Percentiles rank a stretch among this genome's conserved stretches.
Conservation (phyloP, 345 rosid species). For the Alliaria petiolata region DNA sequence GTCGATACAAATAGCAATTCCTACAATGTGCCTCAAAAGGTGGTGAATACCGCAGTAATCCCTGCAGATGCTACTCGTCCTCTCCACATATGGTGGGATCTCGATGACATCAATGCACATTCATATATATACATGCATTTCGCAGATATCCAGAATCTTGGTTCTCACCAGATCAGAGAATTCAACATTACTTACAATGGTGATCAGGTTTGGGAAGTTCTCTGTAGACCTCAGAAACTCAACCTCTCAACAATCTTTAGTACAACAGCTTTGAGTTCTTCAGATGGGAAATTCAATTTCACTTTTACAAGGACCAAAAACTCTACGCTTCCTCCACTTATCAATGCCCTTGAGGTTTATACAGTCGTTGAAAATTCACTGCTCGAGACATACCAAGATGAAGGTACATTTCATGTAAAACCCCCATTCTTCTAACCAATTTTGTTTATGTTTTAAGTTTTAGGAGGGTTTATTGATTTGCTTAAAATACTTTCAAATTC, state of each 20-base stretch:
- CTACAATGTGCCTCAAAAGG: conserved; percentile 29
- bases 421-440: not conserved
- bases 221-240: conserved; percentile 26
- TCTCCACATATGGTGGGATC: not conserved
- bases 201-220: conserved; percentile 9
- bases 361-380: conserved; percentile 20
- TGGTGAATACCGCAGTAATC: conserved; percentile 19
- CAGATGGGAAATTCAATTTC: conserved; percentile 14
- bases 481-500: not conserved
- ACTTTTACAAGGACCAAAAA: conserved; percentile 14
- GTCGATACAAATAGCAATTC: not conserved
- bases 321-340: conserved; percentile 39
- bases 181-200: conserved; percentile 31
- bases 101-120: not conserved
- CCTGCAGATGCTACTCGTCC: conserved; percentile 24
- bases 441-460: not conserved
- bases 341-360: conserved; percentile 40
- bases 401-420: conserved; percentile 27
- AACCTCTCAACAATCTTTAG: conserved; percentile 25
- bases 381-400: conserved; percentile 28
- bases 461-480: not conserved
- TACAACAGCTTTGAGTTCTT: conserved; percentile 8
- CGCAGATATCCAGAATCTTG: conserved; percentile 32
- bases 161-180: conserved; percentile 28
- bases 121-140: conserved; percentile 46